Conservation (phyloP, 768 basidiomycete species). For the Boletus tomentosulus region DNA sequence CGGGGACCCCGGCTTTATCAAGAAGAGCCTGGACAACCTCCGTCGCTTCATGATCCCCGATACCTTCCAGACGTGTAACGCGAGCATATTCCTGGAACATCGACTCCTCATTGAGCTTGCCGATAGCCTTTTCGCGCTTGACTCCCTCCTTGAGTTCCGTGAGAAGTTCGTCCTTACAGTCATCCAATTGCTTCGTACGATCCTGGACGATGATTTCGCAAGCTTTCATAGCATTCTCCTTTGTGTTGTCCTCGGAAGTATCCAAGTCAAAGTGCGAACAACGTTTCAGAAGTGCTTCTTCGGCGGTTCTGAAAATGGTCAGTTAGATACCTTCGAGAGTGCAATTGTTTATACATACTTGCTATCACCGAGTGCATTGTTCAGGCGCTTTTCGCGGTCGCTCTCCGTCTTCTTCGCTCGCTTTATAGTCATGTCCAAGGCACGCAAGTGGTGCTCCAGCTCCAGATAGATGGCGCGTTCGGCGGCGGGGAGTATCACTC, state of each 20-base stretch:
- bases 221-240: slow-evolving; percentile 80
- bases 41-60: slow-evolving; percentile 76
- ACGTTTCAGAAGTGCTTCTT: slow-evolving; percentile 90
- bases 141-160: slow-evolving; percentile 62
- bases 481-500: slow-evolving; percentile 79
- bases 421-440: slow-evolving; percentile 79
- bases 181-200: slow-evolving; percentile 72
- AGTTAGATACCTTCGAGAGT: background rate
- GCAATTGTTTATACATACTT: slow-evolving; percentile 41
- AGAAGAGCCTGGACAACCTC: slow-evolving; percentile 55
- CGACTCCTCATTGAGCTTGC: slow-evolving; percentile 60
- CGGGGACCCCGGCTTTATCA: slow-evolving; percentile 52
- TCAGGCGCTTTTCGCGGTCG: slow-evolving; percentile 85
- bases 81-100: slow-evolving; percentile 79
- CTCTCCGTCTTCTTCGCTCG: slow-evolving; percentile 65
- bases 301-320: slow-evolving; percentile 58
- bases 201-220: slow-evolving; percentile 89
- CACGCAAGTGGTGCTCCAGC: slow-evolving; percentile 87
- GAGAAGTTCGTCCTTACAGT: slow-evolving; percentile 72
- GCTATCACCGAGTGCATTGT: slow-evolving; percentile 84
- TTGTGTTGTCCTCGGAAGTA: slow-evolving; percentile 43
- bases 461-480: slow-evolving; percentile 94
- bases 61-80: slow-evolving; percentile 56
- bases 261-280: slow-evolving; percentile 94
- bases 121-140: slow-evolving; percentile 64